Base-by-base conservation (phyloP, 495 filamentous ascomycete genomes). In the Saxispiralis lemnorum region DNA sequence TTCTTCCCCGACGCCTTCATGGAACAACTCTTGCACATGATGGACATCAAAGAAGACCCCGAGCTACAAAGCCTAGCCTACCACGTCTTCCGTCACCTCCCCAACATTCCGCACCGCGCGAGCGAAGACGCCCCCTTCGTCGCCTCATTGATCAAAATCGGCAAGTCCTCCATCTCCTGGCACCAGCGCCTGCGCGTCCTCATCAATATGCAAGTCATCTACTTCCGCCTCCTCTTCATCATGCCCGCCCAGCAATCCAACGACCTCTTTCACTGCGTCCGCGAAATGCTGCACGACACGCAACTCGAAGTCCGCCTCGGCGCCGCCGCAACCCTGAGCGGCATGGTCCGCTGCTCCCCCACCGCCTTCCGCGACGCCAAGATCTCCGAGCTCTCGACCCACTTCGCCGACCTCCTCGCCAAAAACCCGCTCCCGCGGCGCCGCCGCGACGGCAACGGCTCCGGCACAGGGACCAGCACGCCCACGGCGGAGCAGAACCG, bases 131-230 rank as follows among this genome's bases (percentile, higher is more conserved):
- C 71, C 2, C 69, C 68, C 2, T 93, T 99, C 60, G 83, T 95
- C 52, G 71, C 72, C 11, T 79, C 80, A 1, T 75, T 96, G 31
- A 87, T 95, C 49, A 74, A 79, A 44, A 88, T 99, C 45, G 89
- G 92, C 32, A 81, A 78, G 52, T 80, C 75, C 10, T 79, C 88
- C 0, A 63, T 78, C 2, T 81, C 79, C n/a, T 99, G 89, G 89
- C 89, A 99, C 57, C 92, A 96, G 59, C 82, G 89, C 17, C 70
- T 99, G 31, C 77, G 89, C n/a, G 83, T 93, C 19, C 75, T 96
- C 51, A 93, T 99, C 64, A 96, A 95, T 63, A 96, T 99, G 69
- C 89, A 99, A 59, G 88, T 95, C 54, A 79, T 99, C 56, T 99
- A 93, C 66, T 99, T 96, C 75, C 83, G 89, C 34, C 81, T 85